Conservation (phyloP, 1,139 yeast species). For the Candida sanyaensis region DNA sequence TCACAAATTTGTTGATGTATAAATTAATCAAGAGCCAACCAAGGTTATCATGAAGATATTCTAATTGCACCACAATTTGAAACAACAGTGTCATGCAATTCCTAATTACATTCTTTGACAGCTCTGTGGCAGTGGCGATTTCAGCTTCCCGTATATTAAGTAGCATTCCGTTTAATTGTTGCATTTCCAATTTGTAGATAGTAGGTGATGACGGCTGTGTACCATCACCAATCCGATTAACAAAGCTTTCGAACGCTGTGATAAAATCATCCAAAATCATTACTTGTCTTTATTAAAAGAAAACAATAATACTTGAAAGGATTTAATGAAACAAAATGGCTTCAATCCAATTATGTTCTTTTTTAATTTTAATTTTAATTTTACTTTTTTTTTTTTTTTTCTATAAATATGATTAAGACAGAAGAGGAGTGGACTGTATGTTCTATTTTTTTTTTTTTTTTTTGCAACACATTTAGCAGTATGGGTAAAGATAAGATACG, state of each 20-base stretch:
- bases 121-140: neutral
- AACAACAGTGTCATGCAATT: neutral
- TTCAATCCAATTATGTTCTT: neutral
- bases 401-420: neutral
- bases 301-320: neutral
- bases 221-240: neutral
- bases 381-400: neutral
- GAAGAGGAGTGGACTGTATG: neutral
- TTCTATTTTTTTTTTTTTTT: neutral
- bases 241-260: neutral
- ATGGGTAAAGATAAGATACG: neutral
- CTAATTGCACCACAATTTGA: neutral
- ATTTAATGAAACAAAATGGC: neutral
- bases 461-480: neutral
- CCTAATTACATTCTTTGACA: neutral
- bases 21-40: slow-evolving; percentile 9
- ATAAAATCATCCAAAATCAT: slow-evolving; percentile 1
- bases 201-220: neutral
- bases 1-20: slow-evolving; percentile 5
- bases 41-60: slow-evolving; percentile 6
- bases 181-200: slow-evolving; percentile 2
- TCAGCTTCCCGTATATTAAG: neutral
- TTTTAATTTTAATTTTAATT: too few species aligned
- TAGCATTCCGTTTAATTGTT: neutral
- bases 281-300: neutral